Evolutionary conservation across 2,329 filamentous ascomycete genomes (phyloP).

Genomic region (Chalara sp.): DNA sequence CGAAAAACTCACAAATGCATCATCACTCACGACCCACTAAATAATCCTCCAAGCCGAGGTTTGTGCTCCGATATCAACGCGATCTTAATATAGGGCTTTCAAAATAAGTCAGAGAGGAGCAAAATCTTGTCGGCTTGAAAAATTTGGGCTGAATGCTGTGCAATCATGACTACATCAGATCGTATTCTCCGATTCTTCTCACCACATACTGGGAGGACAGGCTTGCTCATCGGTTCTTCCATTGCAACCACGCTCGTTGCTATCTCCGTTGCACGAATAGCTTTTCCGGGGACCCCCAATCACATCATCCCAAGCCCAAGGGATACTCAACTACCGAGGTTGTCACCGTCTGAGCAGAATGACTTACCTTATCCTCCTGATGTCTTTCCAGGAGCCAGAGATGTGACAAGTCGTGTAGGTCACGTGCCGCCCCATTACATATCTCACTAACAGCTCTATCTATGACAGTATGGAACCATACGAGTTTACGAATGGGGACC

Average conservation of each 20-base stretch:
- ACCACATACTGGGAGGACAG: neutral
- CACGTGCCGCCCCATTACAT: neutral
- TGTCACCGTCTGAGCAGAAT: slow-evolving; percentile 27
- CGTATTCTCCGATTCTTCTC: neutral
- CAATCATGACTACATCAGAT: neutral
- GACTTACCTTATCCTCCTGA: slow-evolving; percentile 60
- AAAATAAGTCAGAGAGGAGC: no score
- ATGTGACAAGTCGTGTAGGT: slow-evolving; percentile 52
- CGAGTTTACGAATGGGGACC: slow-evolving; percentile 79
- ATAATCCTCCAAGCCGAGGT: no score
- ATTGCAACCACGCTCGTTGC: slow-evolving; percentile 15
- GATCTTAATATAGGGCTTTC: no score
- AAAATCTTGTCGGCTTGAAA: no score
- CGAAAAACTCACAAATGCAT: no score
- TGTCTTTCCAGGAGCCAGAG: slow-evolving; percentile 60
- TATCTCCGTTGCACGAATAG: slow-evolving; percentile 6
- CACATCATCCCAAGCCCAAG: slow-evolving; percentile 19
- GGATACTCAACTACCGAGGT: slow-evolving; percentile 12
- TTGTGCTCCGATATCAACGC: no score
- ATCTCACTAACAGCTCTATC: neutral
- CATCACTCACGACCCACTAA: no score
- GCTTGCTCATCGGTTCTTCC: slow-evolving; percentile 12
- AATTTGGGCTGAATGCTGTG: no score
- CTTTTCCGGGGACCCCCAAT: slow-evolving; percentile 3
- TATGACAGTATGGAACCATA: slow-evolving; percentile 53